Base-by-base conservation (phyloP, 768 basidiomycete species). In the Peribolospora kevripleyi region DNA sequence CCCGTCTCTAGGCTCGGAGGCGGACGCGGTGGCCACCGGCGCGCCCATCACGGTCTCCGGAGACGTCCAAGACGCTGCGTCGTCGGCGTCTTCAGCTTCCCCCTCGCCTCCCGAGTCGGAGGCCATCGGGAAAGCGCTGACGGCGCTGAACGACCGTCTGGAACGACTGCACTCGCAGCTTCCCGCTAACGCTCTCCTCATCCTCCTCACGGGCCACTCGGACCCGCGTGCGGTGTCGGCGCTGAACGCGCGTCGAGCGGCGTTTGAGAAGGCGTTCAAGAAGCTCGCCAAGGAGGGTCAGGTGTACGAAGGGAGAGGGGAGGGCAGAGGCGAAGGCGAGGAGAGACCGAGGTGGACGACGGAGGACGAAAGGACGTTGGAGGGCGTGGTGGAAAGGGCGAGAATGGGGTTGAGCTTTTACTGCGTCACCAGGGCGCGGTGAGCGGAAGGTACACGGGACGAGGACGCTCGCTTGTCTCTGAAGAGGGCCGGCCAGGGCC, bases 131-230 rank as follows among this genome's bases (percentile, higher is more conserved):
- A 56, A 60, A 13, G 64, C 67, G 11, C 71, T 82, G 36, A 55
- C 67, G 0, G 61, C 69, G 0, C 72, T 93, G 43, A 75, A 90
- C 66, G 62, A 63, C 0, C 79, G 77, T 6, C 73, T 95, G 4
- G 65, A 68, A 43, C 62, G 68, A 2, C 68, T 95, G 0, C 78
- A 90, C 62, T 69, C 73, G 0, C 65, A 77, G 0, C 74, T 97
- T 0, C 87, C 88, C 0, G 65, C 79, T 3, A 76, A 79, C 25
- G 85, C 88, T 0, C 87, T 86, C 0, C 66, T 95, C 25, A 68
- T 95, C 53, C 71, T 97, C 45, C 79, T 93, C 63, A 84, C 82
- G 0, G 88, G 90, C 1, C 86, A 95, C 63, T 78, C 79, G 0
- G 84, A 93, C 65, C 88, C 90, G 0, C 76, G 84, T 0, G 70